Evolutionary conservation across 495 filamentous ascomycete species (phyloP).

Genomic region (Annulohypoxylon stygium): DNA sequence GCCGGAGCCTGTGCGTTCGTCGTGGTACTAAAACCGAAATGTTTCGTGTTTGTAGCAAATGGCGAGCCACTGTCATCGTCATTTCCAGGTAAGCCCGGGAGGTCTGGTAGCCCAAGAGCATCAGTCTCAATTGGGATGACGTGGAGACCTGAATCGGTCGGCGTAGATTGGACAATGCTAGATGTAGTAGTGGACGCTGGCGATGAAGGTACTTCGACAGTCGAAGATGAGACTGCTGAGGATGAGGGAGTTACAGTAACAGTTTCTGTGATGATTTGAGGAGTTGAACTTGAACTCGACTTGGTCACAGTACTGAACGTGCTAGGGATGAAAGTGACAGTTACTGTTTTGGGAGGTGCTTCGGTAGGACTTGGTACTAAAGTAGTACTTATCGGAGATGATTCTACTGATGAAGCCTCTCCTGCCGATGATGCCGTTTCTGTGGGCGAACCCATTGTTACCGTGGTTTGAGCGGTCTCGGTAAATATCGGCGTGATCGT

Average conservation of each 20-base stretch:
- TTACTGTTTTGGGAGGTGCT: slow-evolving; percentile 32
- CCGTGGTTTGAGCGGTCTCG: slow-evolving; percentile 31
- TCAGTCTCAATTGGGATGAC: slow-evolving; percentile 35
- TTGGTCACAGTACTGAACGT: slow-evolving; percentile 39
- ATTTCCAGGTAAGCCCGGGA: background rate
- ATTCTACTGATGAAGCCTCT: slow-evolving; percentile 4
- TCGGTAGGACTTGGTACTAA: slow-evolving; percentile 17
- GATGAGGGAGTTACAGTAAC: slow-evolving; percentile 39
- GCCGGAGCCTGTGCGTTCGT: slow-evolving; percentile 2
- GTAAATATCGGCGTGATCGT: slow-evolving; percentile 43
- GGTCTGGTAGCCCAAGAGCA: background rate
- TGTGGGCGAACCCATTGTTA: slow-evolving; percentile 22
- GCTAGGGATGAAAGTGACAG: slow-evolving; percentile 37
- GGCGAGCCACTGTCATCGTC: slow-evolving; percentile 4
- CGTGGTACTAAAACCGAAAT: slow-evolving; percentile 3
- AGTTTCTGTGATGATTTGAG: slow-evolving; percentile 31
- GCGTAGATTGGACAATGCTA: background rate
- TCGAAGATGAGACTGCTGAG: background rate
- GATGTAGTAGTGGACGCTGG: slow-evolving; percentile 16
- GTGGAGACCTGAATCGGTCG: slow-evolving; percentile 39
- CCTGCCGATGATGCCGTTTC: slow-evolving; percentile 8
- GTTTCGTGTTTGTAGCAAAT: slow-evolving; percentile 10
- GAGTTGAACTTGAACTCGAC: slow-evolving; percentile 23
- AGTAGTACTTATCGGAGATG: slow-evolving; percentile 6
- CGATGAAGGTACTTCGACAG: background rate